Evolutionary conservation across 208 protist genomes (phyloP).

Genomic region (Trypanosoma scelopori): DNA sequence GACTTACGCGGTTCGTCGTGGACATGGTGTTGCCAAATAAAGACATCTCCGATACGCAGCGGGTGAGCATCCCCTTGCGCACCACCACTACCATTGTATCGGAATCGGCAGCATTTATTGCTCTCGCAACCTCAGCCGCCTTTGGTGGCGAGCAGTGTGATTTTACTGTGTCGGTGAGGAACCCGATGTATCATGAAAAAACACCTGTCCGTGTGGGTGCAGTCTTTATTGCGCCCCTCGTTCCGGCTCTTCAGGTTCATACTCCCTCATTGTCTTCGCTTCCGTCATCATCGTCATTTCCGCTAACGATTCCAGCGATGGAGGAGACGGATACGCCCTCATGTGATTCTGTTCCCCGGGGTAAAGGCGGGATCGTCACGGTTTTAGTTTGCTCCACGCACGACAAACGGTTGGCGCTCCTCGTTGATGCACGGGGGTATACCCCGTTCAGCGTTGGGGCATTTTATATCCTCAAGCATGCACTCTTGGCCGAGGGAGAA

Average conservation of each 20-base stretch:
- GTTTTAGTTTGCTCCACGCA: constrained; percentile 5
- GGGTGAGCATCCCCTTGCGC: constrained; percentile 1
- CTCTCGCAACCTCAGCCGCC: constrained; percentile 12
- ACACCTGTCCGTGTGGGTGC: constrained; percentile 3
- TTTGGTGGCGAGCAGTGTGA: constrained; percentile 29
- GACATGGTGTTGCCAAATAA: constrained; percentile 3
- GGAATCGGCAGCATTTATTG: neutral
- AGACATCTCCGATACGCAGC: neutral
- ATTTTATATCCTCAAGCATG: constrained; percentile 16
- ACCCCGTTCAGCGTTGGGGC: neutral
- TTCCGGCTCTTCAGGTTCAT: constrained; percentile 2
- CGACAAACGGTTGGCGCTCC: neutral
- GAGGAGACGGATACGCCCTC: neutral
- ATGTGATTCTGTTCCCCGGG: neutral
- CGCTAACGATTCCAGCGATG: neutral
- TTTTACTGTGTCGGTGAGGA: neutral
- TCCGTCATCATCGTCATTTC: no score
- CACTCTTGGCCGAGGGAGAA: constrained; percentile 2
- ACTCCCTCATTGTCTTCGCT: no score
- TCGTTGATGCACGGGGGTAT: constrained; percentile 8
- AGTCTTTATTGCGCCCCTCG: constrained; percentile 10
- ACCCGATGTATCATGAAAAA: constrained; percentile 2
- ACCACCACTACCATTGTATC: constrained; percentile 10
- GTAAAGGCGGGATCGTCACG: neutral
- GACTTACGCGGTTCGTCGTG: constrained; percentile 18